Evolutionary conservation across 805 yeast genomes (phyloP).

Genomic region (Yarrowia deformans): DNA sequence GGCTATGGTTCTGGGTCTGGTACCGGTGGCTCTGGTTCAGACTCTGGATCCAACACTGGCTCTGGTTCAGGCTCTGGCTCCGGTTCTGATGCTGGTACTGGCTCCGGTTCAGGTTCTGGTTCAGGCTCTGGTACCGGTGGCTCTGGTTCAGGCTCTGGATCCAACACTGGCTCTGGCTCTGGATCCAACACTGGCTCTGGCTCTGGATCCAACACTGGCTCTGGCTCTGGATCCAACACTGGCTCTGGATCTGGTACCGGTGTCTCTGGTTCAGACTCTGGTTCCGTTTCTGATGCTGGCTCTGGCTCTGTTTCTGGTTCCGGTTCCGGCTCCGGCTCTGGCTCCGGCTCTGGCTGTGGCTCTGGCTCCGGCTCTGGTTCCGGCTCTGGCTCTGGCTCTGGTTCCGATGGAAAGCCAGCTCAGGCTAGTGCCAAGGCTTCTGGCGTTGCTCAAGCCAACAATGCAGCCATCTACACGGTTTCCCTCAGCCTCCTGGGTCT

Average conservation of each 20-base stretch:
- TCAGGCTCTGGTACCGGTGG: background rate
- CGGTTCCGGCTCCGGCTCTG: background rate
- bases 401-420: background rate
- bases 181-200: background rate
- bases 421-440: background rate
- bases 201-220: background rate
- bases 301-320: background rate
- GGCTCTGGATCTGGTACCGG: background rate
- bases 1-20: constrained; percentile 5
- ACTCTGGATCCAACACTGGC: background rate
- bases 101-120: background rate
- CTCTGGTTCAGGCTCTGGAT: background rate
- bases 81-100: background rate
- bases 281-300: background rate
- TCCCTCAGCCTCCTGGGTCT: constrained; percentile 1
- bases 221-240: background rate
- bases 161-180: background rate
- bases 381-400: background rate
- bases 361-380: background rate
- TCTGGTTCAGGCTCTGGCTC: background rate
- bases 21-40: background rate
- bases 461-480: background rate
- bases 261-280: background rate
- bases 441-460: constrained; percentile 8
- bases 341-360: background rate